Base-by-base conservation (phyloP, 768 basidiomycete genomes). In the Cyclocybe cylindracea region DNA sequence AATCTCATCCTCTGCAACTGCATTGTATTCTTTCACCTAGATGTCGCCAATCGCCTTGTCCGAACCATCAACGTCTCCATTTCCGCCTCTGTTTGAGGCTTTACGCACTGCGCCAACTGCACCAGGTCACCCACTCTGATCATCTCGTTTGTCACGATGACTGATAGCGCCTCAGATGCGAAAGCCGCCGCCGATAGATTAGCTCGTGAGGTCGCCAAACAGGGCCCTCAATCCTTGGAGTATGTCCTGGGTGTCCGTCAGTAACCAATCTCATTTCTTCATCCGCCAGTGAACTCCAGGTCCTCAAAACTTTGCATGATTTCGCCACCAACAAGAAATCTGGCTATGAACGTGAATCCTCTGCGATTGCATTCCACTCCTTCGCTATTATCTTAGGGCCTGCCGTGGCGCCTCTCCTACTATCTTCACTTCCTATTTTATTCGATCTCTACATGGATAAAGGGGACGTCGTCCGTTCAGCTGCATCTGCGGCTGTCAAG, bases 361-460 rank as follows among this genome's bases (percentile, higher is more conserved):
- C 87, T 37, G 86, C 87, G 42, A 83, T 94, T 54, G 91, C 81
- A 7, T 88, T 89, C 65, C 86, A 87, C 53, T 89, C 90, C 7
- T 68, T 95, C 18, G 81, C 88, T 44, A 75, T 71, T 39, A 75
- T 84, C 48, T 77, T 93, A 19, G 94, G 94, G 31, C 70, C 84
- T 16, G 70, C 89, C 5, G 71, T 76, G 48, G 90, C 83, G 36
- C 91, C 93, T 13, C 70, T 90, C 46, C 76, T 97, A 34, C 76
- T 97, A 10, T 78, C 89, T 2, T 87, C 86, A 39, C 83, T 98
- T 47, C 80, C 91, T 13, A 61, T 85, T 37, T 69, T 98, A 46
- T 87, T 88, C 68, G 90, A 94, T 47, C 78, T 94, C 36, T 87
- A 89, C 70, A 88, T 90, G 79, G 96, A 98, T 67, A 95, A 96